phyloP scores from a whole-genome alignment of 2,329 filamentous ascomycete genomes.

The Hypoxylon sp. region DNA sequence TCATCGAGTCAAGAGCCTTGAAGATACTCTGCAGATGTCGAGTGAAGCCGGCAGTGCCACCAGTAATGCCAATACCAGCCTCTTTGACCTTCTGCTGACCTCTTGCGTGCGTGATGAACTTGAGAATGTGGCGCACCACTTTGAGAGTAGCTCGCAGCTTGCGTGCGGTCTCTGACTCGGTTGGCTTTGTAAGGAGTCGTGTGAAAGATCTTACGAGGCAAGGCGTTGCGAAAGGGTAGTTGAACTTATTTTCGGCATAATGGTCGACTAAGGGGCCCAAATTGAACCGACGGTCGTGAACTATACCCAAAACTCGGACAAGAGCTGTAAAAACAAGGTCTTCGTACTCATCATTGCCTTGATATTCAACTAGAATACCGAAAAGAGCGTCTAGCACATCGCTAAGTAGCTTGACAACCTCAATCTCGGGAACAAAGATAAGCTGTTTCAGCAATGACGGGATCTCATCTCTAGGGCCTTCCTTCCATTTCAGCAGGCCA shows the following conservation, averaged over 20 bases:
- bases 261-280: slow-evolving; percentile 90
- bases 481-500: slow-evolving; percentile 87
- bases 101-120: slow-evolving; percentile 92
- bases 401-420: slow-evolving; percentile 92
- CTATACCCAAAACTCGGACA: slow-evolving; percentile 90
- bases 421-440: slow-evolving; percentile 95
- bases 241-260: slow-evolving; percentile 89
- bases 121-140: slow-evolving; percentile 91
- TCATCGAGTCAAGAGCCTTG: slow-evolving; percentile 88
- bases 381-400: slow-evolving; percentile 94
- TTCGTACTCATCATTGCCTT: slow-evolving; percentile 92
- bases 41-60: slow-evolving; percentile 78
- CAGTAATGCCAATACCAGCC: slow-evolving; percentile 85
- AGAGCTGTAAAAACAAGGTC: slow-evolving; percentile 92
- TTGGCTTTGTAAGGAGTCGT: slow-evolving; percentile 83
- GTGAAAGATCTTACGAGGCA: slow-evolving; percentile 90
- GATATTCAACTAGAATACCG: slow-evolving; percentile 88
- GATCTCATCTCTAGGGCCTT: slow-evolving; percentile 78
- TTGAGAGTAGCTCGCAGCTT: slow-evolving; percentile 94
- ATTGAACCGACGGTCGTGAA: slow-evolving; percentile 94
- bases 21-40: slow-evolving; percentile 89
- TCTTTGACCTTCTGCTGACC: slow-evolving; percentile 91
- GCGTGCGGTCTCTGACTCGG: slow-evolving; percentile 84
- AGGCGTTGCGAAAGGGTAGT: slow-evolving; percentile 91
- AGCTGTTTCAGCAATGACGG: slow-evolving; percentile 82